Evolutionary conservation across 768 basidiomycete species (phyloP).

Genomic region (Suillus subaureus): DNA sequence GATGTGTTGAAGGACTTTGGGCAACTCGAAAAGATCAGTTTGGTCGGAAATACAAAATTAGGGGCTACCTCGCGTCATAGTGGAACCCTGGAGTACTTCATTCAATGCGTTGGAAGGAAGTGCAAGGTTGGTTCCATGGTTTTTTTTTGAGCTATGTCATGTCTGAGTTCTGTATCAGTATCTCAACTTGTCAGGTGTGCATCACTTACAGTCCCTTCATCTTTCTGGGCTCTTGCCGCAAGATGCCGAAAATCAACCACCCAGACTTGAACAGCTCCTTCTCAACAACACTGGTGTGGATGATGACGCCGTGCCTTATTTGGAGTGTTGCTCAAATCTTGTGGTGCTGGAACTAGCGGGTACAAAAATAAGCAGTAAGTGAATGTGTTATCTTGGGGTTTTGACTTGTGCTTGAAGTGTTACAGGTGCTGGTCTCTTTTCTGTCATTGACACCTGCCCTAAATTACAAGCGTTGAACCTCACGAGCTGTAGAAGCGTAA

Average conservation of each 20-base stretch:
- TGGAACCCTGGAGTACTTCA: constrained; percentile 45
- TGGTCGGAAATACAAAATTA: constrained; percentile 67
- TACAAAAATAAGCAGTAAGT: constrained; percentile 62
- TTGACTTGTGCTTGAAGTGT: constrained; percentile 1
- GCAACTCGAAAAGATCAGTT: constrained; percentile 52
- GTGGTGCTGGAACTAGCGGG: constrained; percentile 52
- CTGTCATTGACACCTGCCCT: constrained; percentile 59
- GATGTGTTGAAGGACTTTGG: constrained; percentile 37
- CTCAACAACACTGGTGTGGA: constrained; percentile 66
- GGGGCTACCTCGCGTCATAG: constrained; percentile 39
- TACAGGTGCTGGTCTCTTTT: constrained; percentile 55
- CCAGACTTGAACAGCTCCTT: constrained; percentile 49
- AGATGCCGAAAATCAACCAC: constrained; percentile 19
- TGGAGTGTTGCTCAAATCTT: constrained; percentile 54
- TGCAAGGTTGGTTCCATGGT: constrained; percentile 50
- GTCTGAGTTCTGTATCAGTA: constrained; percentile 37
- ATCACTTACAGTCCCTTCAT: constrained; percentile 51
- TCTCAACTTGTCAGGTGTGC: constrained; percentile 60
- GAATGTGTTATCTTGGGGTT: background rate
- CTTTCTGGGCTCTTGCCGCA: constrained; percentile 48
- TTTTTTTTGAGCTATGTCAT: background rate
- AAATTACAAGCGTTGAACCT: constrained; percentile 57
- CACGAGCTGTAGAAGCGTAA: constrained; percentile 67
- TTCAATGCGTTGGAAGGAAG: constrained; percentile 55
- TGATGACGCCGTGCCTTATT: constrained; percentile 53